Evolutionary conservation across 1,284 basidiomycete species (phyloP).

Genomic region (Neonothopanus nambi): DNA sequence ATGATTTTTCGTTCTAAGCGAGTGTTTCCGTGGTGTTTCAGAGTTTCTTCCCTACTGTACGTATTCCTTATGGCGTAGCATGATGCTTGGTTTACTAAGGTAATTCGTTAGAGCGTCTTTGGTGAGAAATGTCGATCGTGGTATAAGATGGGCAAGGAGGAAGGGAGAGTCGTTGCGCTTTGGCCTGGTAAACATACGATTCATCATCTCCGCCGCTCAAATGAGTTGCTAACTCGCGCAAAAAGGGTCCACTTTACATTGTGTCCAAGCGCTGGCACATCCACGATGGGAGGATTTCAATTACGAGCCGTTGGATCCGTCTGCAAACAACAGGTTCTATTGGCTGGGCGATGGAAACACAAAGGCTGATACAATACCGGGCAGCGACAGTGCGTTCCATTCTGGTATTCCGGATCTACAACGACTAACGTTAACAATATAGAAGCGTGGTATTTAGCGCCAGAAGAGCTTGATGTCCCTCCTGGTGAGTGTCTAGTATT

Average conservation of each 20-base stretch:
- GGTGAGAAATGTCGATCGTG: slow-evolving; percentile 61
- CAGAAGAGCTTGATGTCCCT: slow-evolving; percentile 41
- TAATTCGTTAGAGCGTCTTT: slow-evolving; percentile 54
- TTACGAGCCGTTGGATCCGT: slow-evolving; percentile 46
- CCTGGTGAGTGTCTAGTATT: slow-evolving; percentile 40
- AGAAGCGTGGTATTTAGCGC: slow-evolving; percentile 55
- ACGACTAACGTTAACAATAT: not conserved
- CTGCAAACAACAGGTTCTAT: slow-evolving; percentile 47
- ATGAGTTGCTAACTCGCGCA: not conserved
- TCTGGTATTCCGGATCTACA: not conserved
- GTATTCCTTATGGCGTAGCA: slow-evolving; percentile 9
- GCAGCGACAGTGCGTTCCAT: slow-evolving; percentile 46
- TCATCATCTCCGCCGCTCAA: too few species aligned
- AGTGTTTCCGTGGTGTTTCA: too few species aligned
- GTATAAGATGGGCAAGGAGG: slow-evolving; percentile 64
- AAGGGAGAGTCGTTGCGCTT: slow-evolving; percentile 55
- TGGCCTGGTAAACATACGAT: slow-evolving; percentile 52
- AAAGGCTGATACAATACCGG: slow-evolving; percentile 40
- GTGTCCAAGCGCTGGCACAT: slow-evolving; percentile 45
- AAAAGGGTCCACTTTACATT: slow-evolving; percentile 55
- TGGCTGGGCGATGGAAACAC: slow-evolving; percentile 63
- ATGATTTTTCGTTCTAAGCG: too few species aligned
- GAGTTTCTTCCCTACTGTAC: slow-evolving; percentile 50
- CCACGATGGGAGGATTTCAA: slow-evolving; percentile 70
- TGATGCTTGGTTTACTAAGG: not conserved